These are phyloP conservation scores for Trichomonascaceae sp. DNA, from an alignment of 1,139 yeast species.

Conservation along the genomic window DNA sequence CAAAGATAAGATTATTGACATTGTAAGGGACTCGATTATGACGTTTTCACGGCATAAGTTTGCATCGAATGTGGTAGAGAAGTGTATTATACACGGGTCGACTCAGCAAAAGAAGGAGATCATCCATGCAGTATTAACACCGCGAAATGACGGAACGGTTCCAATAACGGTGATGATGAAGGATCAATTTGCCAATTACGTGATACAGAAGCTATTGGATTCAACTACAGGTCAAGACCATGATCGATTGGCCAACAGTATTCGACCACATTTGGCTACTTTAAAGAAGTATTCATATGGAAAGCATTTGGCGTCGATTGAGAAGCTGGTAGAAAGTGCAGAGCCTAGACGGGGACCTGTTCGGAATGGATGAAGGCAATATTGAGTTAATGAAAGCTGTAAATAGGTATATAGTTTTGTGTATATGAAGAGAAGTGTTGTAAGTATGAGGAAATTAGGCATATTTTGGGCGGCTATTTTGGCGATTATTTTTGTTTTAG, in stretches of 20 bases:
- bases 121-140: slow-evolving; percentile 54
- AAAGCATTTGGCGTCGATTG: slow-evolving; percentile 83
- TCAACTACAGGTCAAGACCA: slow-evolving; percentile 62
- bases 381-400: not conserved
- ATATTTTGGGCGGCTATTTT: too few species aligned
- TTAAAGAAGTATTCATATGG: slow-evolving; percentile 47
- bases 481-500: too few species aligned
- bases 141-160: slow-evolving; percentile 38
- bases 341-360: not conserved
- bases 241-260: slow-evolving; percentile 33
- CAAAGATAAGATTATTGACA: slow-evolving; percentile 44
- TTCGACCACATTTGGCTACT: slow-evolving; percentile 36
- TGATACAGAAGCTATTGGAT: slow-evolving; percentile 88
- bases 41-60: slow-evolving; percentile 88
- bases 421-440: not conserved
- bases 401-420: not conserved
- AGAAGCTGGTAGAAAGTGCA: slow-evolving; percentile 43
- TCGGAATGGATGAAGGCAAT: not conserved
- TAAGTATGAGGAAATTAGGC: too few species aligned
- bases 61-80: slow-evolving; percentile 96
- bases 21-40: slow-evolving; percentile 57
- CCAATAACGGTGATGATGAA: slow-evolving; percentile 70
- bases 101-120: slow-evolving; percentile 55
- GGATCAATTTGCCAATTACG: slow-evolving; percentile 96
- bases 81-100: slow-evolving; percentile 74